Percentiles rank a stretch among this genome's conserved stretches.
Conservation (phyloP, 192 early-diverging fungal species). For the Cetraspora pellucida region DNA sequence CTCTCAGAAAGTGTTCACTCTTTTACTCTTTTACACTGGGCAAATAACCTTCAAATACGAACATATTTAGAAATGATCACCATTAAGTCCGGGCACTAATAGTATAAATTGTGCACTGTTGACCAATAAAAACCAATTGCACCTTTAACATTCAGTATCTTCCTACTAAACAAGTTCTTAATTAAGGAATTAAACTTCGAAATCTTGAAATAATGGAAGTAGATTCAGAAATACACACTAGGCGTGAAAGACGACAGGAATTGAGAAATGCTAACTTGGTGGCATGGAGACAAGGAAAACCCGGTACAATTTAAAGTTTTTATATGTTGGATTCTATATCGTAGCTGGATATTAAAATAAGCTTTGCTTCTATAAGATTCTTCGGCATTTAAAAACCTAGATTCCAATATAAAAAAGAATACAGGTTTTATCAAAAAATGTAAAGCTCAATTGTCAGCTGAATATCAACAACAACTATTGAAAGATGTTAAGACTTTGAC, state of each 20-base stretch:
- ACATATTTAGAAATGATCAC: too few relatives aligned
- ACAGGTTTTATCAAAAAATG: conserved; percentile 94
- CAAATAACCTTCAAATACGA: too few relatives aligned
- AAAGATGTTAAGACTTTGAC: conserved; percentile 82
- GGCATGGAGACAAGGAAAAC: conserved; percentile 24
- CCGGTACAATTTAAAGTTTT: not conserved
- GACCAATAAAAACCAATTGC: too few relatives aligned
- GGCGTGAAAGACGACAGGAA: conserved; percentile 28
- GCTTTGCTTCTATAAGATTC: conserved; percentile 38
- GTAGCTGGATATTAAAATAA: not conserved
- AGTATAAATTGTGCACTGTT: too few relatives aligned
- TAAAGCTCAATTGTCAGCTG: conserved; percentile 70
- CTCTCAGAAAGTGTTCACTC: too few relatives aligned
- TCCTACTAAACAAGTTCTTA: too few relatives aligned
- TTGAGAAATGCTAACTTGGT: conserved; percentile 14
- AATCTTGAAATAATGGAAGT: not conserved
- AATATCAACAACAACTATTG: conserved; percentile 66
- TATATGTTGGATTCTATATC: not conserved
- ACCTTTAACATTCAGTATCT: too few relatives aligned
- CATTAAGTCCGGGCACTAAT: too few relatives aligned
- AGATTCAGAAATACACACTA: not conserved
- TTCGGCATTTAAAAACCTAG: conserved; percentile 64
- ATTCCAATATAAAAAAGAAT: conserved; percentile 98
- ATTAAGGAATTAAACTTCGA: not conserved
- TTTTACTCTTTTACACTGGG: too few relatives aligned